phyloP scores from a whole-genome alignment of 768 basidiomycete genomes.

The Asterophora lycoperdoides region DNA sequence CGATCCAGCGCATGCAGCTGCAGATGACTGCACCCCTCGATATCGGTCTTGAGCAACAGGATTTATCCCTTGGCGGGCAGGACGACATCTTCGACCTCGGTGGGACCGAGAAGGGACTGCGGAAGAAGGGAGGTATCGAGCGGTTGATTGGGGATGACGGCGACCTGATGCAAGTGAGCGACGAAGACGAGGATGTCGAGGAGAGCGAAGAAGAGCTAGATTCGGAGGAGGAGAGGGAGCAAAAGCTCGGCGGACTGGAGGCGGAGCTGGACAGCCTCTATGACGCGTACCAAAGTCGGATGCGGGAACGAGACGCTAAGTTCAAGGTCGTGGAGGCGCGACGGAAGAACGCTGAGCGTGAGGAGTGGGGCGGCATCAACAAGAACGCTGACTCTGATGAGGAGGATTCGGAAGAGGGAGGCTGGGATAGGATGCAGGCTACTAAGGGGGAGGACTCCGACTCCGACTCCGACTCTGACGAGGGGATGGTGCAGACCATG shows the following conservation, averaged over 20 bases:
- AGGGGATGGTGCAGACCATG: slow-evolving; percentile 8
- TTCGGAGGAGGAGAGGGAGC: slow-evolving; percentile 67
- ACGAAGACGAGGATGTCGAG: slow-evolving; percentile 23
- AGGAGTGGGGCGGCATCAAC: slow-evolving; percentile 79
- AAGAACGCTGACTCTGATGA: slow-evolving; percentile 19
- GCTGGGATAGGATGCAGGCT: slow-evolving; percentile 65
- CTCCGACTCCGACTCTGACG: slow-evolving; percentile 32
- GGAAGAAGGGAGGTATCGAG: slow-evolving; percentile 36
- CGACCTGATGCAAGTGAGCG: slow-evolving; percentile 39
- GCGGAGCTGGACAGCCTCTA: slow-evolving; percentile 88
- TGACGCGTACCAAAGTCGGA: slow-evolving; percentile 74
- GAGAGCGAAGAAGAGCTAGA: slow-evolving; percentile 45
- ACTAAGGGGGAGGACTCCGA: slow-evolving; percentile 46
- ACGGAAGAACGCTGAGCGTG: slow-evolving; percentile 65
- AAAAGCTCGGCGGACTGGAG: slow-evolving; percentile 62
- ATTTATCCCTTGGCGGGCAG: slow-evolving; percentile 71
- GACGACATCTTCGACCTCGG: slow-evolving; percentile 88
- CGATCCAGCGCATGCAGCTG: slow-evolving; percentile 92
- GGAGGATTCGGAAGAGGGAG: slow-evolving; percentile 48
- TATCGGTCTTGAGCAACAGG: slow-evolving; percentile 84
- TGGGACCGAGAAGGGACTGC: slow-evolving; percentile 43
- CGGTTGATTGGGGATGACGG: slow-evolving; percentile 30
- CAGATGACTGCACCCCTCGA: slow-evolving; percentile 98
- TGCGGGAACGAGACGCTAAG: slow-evolving; percentile 84
- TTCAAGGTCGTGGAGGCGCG: slow-evolving; percentile 79